These are phyloP conservation scores for Ocimum tenuiflorum DNA, from an alignment of 257 asterid genomes.

Conservation along the genomic window DNA sequence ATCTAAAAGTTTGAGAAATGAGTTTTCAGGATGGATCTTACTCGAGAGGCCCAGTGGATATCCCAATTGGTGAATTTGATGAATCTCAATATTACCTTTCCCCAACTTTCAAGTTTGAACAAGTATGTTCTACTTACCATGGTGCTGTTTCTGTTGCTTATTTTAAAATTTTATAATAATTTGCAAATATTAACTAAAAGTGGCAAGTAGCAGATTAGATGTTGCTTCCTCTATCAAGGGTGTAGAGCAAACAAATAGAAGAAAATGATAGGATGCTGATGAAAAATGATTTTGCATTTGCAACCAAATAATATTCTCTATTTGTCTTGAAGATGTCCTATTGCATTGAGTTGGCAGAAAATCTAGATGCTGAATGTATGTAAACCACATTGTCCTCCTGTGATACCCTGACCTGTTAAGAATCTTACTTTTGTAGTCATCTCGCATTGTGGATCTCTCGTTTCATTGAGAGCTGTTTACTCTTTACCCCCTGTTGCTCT, in stretches of 20 bases:
- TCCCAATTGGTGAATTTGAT: conserved; percentile 60
- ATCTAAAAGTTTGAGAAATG: conserved; percentile 11
- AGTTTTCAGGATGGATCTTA: conserved; percentile 93
- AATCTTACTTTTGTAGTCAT: neutral
- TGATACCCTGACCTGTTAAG: neutral
- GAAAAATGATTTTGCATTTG: neutral
- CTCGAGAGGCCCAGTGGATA: conserved; percentile 92
- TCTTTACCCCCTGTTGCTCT: neutral
- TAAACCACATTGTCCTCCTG: neutral
- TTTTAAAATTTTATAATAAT: neutral
- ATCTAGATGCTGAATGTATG: neutral
- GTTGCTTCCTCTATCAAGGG: no score
- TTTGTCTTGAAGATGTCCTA: neutral
- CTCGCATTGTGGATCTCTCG: neutral
- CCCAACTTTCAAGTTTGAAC: conserved; percentile 90
- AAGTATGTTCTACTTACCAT: conserved; percentile 43
- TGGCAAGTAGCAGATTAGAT: conserved; percentile 13
- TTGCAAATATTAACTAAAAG: neutral
- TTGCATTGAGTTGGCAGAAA: neutral
- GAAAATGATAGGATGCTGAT: neutral
- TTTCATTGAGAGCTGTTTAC: neutral
- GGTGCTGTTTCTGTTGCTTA: conserved; percentile 4
- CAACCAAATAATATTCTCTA: neutral
- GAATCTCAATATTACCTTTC: conserved; percentile 68
- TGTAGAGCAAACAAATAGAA: neutral